Base-by-base conservation (phyloP, 768 basidiomycete species). In the Exsudoporus frostii region DNA sequence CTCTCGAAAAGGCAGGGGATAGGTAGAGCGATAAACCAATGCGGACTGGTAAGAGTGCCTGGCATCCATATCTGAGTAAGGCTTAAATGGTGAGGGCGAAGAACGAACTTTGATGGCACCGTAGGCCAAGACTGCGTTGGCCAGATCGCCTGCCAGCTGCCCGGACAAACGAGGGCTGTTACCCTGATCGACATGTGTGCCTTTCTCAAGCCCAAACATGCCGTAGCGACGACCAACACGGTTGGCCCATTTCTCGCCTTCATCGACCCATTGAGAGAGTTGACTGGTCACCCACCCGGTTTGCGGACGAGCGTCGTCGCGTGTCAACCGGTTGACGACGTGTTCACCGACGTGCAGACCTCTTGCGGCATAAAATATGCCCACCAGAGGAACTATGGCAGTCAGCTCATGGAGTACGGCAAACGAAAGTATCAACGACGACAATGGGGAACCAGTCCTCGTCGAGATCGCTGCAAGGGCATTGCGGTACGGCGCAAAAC, bases 371-470 rank as follows among this genome's bases (percentile, higher is more conserved):
- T 83, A 91, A 68, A 92, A 96, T 36, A 90, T 65, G 33, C 83
- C 80, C 5, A 86, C 78, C 27, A 94, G 77, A 3, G 93, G 91
- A 0, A 83, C 75, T 46, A 94, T 64, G 0, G 93, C 92, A 0
- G 92, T 93, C 11, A 91, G 57, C 65, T 97, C 93, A 64, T 97
- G 94, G 3, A 97, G 75, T 48, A 94, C 71, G 6, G 81, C 84
- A 58, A 97, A 96, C 0, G 92, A 91, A 38, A 89, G 81, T 58
- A 56, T 48, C 45, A 97, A 79, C 11, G 91, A 92, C 1, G 91
- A 77, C 1, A 95, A 65, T 14, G 90, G 89, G 2, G 88, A 77
- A 17, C 87, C 82, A 17, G 91, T 91, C 34, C 85, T 80, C 7
- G 76, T 70, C 17, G 92, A 85, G 11, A 93, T 63, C 2, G 77